Evolutionary conservation across 306 rosid species (phyloP).

Genomic region (Vachellia pachyceras): DNA sequence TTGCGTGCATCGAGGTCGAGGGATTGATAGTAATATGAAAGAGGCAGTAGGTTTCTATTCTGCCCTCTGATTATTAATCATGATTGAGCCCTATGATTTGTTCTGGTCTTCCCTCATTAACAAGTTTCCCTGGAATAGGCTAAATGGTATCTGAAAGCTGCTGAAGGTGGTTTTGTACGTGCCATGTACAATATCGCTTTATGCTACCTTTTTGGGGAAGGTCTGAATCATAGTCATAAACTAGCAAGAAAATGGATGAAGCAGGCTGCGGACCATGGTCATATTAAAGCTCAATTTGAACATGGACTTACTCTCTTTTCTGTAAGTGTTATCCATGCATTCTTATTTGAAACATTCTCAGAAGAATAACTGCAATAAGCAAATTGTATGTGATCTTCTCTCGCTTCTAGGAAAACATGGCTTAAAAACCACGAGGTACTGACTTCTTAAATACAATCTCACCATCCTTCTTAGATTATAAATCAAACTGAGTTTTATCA

Average conservation of each 20-base stretch:
- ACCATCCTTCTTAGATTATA: neutral
- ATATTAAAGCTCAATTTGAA: conserved; percentile 85
- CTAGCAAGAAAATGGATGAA: conserved; percentile 88
- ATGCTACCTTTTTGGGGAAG: conserved; percentile 83
- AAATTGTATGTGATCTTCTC: conserved; percentile 8
- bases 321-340: conserved; percentile 49
- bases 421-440: neutral
- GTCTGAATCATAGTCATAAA: conserved; percentile 60
- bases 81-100: conserved; percentile 13
- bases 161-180: conserved; percentile 82
- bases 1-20: conserved; percentile 76
- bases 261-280: conserved; percentile 90
- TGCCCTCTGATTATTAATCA: conserved; percentile 27
- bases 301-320: conserved; percentile 82
- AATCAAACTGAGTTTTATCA: neutral
- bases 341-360: conserved; percentile 17
- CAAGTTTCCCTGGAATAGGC: conserved; percentile 56
- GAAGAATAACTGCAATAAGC: conserved; percentile 18
- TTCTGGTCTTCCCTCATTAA: conserved; percentile 28
- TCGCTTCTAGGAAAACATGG: neutral
- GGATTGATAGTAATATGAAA: conserved; percentile 48
- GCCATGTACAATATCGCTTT: conserved; percentile 88
- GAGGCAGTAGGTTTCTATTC: conserved; percentile 70
- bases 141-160: conserved; percentile 88
- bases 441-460: neutral